Conservation (phyloP, 2,329 filamentous ascomycete genomes). For the Chaetomium sp. region DNA sequence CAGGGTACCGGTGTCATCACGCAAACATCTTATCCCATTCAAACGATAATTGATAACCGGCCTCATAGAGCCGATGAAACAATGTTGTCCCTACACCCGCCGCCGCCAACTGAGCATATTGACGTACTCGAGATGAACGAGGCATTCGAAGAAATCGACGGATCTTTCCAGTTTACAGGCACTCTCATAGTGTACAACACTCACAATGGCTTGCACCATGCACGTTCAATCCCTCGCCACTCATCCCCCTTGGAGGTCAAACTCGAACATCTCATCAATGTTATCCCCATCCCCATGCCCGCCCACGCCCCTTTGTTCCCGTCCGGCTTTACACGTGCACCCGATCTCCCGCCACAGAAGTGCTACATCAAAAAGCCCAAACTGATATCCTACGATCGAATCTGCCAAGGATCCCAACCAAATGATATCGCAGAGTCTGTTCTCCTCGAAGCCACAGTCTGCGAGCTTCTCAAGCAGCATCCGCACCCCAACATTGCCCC, state of each 20-base stretch:
- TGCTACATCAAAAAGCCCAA: neutral
- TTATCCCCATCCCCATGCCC: neutral
- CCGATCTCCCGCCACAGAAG: neutral
- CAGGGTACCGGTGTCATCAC: too few relatives aligned
- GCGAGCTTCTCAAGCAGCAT: neutral
- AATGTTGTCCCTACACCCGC: neutral
- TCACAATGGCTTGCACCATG: neutral
- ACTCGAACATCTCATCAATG: neutral
- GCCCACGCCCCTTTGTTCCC: neutral
- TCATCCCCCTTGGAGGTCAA: neutral
- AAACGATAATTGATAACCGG: too few relatives aligned
- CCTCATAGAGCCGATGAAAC: neutral
- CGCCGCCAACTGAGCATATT: neutral
- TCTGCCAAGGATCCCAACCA: neutral
- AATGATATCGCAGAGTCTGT: neutral
- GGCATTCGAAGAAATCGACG: neutral
- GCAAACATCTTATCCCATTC: too few relatives aligned
- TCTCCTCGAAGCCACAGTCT: neutral
- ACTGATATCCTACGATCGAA: neutral
- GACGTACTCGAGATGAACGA: constrained; percentile 1
- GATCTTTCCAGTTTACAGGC: neutral
- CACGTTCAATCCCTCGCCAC: neutral
- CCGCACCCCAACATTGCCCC: neutral
- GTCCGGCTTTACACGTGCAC: neutral
- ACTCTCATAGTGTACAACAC: neutral